Evolutionary conservation across 2,329 filamentous ascomycete genomes (phyloP), one percentile per base, ranked within the genome.

Genomic region (Aspergillus hiratsukae): DNA sequence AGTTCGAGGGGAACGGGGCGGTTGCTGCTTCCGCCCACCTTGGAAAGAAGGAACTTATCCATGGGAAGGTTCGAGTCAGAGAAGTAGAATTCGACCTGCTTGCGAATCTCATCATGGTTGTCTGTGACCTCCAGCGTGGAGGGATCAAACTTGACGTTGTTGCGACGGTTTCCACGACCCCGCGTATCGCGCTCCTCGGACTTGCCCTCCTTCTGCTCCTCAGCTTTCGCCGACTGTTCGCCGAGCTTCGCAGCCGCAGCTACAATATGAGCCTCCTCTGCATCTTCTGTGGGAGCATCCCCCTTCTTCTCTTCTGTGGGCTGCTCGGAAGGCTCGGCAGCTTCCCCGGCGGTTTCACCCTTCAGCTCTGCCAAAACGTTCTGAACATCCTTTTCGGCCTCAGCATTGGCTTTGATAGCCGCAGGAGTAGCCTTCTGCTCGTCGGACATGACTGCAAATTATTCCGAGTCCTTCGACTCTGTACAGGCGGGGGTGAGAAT

Each of bases 1-100:
- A 87, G 83, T 68, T 87, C 86, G 64, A 99, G 80, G 23, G 87
- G 80, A 40, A 99, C 87, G 46, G 92, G 83, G 49, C 68, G 66
- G 73, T 89, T 88, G 80, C 97, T 82, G 62, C 83, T 80, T 56
- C 93, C 93, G 41, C 87, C 88, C 54, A 90, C 89, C 68, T 87
- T 81, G 61, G 85, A 81, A 79, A 91, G 89, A 65, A 99, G 83
- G 78, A 90, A 96, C 73, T 91, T 89, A 76, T 99, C 95, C 68
- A 85, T 86, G 52, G 88, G 87, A 40, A 99, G 84, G 76, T 97
- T 97, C 68, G 87, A 89, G 74, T 95, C 89, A 68, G 89, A 89
- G 76, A 97, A 96, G 82, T 97, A 97, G 76, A 96, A 97, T 72
- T 97, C 91, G 66, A 96, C 90, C 88, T 95, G 92, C 70, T 87